phyloP scores from a whole-genome alignment of 2,329 filamentous ascomycete species.

The Aspergillus transmontanensis region DNA sequence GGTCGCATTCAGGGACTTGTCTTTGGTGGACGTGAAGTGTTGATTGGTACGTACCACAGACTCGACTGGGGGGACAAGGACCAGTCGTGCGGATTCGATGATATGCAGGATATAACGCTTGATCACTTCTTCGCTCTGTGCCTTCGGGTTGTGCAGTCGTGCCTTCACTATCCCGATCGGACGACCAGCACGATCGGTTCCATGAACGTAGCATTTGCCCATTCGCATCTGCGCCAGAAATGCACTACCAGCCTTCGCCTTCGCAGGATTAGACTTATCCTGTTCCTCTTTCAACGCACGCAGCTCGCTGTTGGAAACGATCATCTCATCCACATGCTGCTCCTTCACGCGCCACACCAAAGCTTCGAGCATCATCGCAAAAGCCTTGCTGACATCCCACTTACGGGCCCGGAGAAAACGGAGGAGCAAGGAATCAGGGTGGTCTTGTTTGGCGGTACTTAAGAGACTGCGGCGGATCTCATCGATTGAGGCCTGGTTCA shows the following conservation, averaged over 20 bases:
- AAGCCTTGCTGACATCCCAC: slow-evolving; percentile 88
- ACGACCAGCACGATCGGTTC: neutral
- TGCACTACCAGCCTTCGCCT: neutral
- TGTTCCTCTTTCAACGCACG: neutral
- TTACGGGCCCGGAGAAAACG: slow-evolving; percentile 77
- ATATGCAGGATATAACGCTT: neutral
- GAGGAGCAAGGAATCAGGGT: neutral
- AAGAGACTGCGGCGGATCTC: neutral
- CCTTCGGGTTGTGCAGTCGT: neutral
- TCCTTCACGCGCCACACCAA: slow-evolving; percentile 84
- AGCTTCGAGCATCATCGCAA: slow-evolving; percentile 88
- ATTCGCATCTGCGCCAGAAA: neutral
- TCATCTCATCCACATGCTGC: slow-evolving; percentile 51
- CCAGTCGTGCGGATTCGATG: neutral
- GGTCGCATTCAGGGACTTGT: no score
- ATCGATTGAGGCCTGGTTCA: neutral
- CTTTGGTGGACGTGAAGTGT: neutral
- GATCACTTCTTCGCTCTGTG: neutral
- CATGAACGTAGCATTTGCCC: neutral
- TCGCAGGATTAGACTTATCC: neutral
- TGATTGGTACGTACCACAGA: neutral
- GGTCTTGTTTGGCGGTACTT: neutral
- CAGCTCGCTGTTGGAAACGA: neutral
- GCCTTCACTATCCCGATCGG: neutral
- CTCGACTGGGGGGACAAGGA: neutral